Evolutionary conservation across 2,329 filamentous ascomycete genomes (phyloP), one percentile per base, ranked within the genome.

Genomic region (Rhinocladiella mackenziei): DNA sequence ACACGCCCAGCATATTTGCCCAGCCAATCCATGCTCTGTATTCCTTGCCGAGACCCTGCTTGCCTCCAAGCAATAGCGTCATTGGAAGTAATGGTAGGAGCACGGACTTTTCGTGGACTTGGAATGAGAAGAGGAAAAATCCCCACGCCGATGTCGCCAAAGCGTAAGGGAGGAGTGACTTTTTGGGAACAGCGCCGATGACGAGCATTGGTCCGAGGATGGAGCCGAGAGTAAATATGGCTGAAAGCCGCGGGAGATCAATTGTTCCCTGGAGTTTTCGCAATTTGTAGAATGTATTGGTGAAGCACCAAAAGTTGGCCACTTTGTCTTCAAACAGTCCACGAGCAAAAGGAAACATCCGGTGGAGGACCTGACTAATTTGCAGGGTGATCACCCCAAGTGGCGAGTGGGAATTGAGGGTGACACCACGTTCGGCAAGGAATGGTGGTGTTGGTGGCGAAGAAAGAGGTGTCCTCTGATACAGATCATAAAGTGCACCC

Each of bases 261-360:
- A 77, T 74, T 2, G 80, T 66, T 1, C 86, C 32, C 22, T 54
- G 80, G 55, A 88, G 92, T 51, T 85, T 78, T 11, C 45, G 48
- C 26, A 98, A 78, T 68, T 98, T 98, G 69, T 95, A 75, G 43
- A 94, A 75, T 1, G 92, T 84, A 39, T 58, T 56, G 43, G 91
- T 74, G 3, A 89, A 84, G 62, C 92, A 98, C 92, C 92, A 98
- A 59, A 96, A 84, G 62, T 98, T 98, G 60, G 92, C 92, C 14
- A 98, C 94, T 67, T 98, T 98, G 71, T 97, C 92, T 68, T 98
- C 94, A 59, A 97, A 98, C 5, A 98, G 71, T 3, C 92, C 92
- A n/a, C 92, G 81, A 1, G 89, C 81, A 61, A 98, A 96, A 1
- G 94, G 92, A 59, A 98, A 97, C 45, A 97, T 78, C n/a, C 92